Conservation (phyloP, 2,329 filamentous ascomycete genomes). For the Talaromyces sp. region DNA sequence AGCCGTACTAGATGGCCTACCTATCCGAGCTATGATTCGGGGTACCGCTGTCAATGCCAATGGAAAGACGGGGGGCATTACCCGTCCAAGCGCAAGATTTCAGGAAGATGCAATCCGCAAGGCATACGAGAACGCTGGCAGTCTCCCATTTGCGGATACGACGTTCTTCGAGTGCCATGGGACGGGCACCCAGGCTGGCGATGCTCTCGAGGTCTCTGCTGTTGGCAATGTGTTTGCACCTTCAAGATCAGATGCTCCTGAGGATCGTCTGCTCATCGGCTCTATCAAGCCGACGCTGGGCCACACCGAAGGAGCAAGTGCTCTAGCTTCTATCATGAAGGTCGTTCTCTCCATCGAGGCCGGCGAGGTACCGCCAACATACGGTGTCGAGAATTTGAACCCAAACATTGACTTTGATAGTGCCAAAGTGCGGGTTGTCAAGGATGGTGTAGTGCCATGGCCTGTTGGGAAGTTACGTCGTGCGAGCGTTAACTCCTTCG, state of each 20-base stretch:
- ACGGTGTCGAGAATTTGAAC: constrained; percentile 6
- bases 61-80: constrained; percentile 50
- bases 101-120: constrained; percentile 19
- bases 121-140: background rate
- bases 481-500: constrained; percentile 31
- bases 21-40: constrained; percentile 34
- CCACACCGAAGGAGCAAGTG: constrained; percentile 23
- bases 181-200: constrained; percentile 29
- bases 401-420: background rate
- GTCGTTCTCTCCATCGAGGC: constrained; percentile 17
- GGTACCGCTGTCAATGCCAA: constrained; percentile 32
- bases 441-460: background rate
- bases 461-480: constrained; percentile 10
- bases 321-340: constrained; percentile 21
- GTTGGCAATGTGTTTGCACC: background rate
- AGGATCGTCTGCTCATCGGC: background rate
- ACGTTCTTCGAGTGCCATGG: constrained; percentile 32
- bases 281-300: constrained; percentile 28
- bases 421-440: background rate
- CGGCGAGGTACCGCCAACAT: constrained; percentile 21
- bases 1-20: constrained; percentile 36
- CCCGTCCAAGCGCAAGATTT: constrained; percentile 16
- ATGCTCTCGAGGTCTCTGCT: constrained; percentile 16
- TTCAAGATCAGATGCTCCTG: background rate
- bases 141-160: background rate